These are phyloP conservation scores for Aspergillus ochraceoroseus DNA, from an alignment of 2,329 filamentous ascomycete species.

Conservation along the genomic window DNA sequence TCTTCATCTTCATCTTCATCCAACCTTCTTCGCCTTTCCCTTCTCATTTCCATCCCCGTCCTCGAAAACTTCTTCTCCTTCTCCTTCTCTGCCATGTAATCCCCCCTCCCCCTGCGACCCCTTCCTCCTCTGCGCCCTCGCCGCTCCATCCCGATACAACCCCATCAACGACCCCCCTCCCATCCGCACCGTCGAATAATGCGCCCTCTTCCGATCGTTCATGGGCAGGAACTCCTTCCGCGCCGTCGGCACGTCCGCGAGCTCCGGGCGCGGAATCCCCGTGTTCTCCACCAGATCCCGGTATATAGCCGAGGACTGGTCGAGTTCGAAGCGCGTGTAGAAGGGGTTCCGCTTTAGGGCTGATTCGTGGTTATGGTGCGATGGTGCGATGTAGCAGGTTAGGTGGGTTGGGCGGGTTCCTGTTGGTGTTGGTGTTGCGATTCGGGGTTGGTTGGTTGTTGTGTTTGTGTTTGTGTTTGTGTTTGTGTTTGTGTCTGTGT, in stretches of 20 bases:
- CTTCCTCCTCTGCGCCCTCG: constrained; percentile 4
- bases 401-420: constrained; percentile 8
- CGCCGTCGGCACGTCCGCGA: constrained; percentile 33
- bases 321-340: constrained; percentile 25
- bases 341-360: constrained; percentile 33
- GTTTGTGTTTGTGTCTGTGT: background rate
- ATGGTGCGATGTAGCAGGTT: constrained; percentile 26
- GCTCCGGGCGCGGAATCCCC: constrained; percentile 25
- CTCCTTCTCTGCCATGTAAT: constrained; percentile 1
- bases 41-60: background rate
- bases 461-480: background rate
- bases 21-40: constrained; percentile 1
- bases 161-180: constrained; percentile 27
- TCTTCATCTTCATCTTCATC: background rate
- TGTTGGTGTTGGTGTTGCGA: constrained; percentile 2
- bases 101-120: background rate
- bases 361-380: constrained; percentile 29
- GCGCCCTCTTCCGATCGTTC: constrained; percentile 20
- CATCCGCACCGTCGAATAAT: constrained; percentile 20
- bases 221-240: constrained; percentile 23
- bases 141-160: constrained; percentile 10
- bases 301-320: constrained; percentile 23
- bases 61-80: background rate
- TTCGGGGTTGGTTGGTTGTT: background rate
- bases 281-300: constrained; percentile 28